phyloP scores from a whole-genome alignment of 2,329 filamentous ascomycete species.

The Graphilbum sp. region DNA sequence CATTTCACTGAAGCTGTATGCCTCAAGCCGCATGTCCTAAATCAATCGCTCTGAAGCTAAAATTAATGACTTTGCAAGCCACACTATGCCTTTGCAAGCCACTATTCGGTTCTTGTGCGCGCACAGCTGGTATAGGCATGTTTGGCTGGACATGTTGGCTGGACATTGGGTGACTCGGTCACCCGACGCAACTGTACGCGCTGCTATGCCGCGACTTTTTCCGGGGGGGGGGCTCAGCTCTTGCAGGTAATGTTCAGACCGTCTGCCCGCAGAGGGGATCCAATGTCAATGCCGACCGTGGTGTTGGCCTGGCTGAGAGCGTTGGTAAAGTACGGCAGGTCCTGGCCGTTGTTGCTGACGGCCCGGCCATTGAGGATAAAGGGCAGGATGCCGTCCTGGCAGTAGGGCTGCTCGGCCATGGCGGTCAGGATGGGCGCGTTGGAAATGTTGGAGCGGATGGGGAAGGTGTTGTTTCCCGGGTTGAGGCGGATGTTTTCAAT shows the following conservation, averaged over 20 bases:
- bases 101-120: no score
- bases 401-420: conserved; percentile 27
- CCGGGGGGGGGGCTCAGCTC: no score
- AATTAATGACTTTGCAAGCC: no score
- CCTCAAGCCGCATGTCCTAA: no score
- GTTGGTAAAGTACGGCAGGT: conserved; percentile 37
- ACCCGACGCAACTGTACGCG: no score
- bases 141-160: no score
- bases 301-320: conserved; percentile 35
- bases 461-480: conserved; percentile 41
- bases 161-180: no score
- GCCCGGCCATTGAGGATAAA: conserved; percentile 36
- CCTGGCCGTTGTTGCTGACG: conserved; percentile 33
- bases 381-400: conserved; percentile 36
- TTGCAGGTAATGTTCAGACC: conserved; percentile 13
- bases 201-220: no score
- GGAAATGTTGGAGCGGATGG: conserved; percentile 36
- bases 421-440: conserved; percentile 30
- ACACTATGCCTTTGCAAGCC: no score
- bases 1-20: no score
- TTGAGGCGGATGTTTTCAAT: conserved; percentile 40
- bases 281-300: conserved; percentile 35
- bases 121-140: no score
- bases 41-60: no score
- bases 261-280: conserved; percentile 22